A percentile compares a stretch with the other conserved stretches of the same genome.
Conservation (phyloP, 331 rosid genomes). For the Telfairia occidentalis region DNA sequence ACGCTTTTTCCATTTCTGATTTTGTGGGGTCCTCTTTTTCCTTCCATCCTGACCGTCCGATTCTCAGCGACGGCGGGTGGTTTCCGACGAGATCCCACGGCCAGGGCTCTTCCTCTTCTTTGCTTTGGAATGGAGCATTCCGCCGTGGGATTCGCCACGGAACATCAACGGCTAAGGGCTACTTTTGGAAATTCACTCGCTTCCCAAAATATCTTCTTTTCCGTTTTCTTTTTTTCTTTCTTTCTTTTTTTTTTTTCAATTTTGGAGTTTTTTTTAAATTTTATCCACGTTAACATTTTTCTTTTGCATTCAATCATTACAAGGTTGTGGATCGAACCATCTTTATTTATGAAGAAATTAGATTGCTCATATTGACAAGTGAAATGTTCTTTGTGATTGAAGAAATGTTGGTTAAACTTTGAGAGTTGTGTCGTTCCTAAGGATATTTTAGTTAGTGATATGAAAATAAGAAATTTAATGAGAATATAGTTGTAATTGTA, state of each 20-base stretch:
- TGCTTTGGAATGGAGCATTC: not conserved
- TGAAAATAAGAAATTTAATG: too few relatives aligned
- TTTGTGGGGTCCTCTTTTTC: constrained; percentile 3
- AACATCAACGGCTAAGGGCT: not conserved
- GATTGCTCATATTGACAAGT: too few relatives aligned
- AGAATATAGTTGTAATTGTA: too few relatives aligned
- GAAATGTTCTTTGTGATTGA: too few relatives aligned
- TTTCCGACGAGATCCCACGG: constrained; percentile 7
- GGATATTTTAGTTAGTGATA: too few relatives aligned
- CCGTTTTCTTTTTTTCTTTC: not conserved
- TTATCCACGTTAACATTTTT: too few relatives aligned
- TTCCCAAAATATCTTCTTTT: not conserved
- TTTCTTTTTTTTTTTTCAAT: not conserved
- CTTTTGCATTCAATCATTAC: too few relatives aligned
- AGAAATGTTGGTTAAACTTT: too few relatives aligned
- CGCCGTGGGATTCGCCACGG: constrained; percentile 2
- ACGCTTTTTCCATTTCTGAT: constrained; percentile 10
- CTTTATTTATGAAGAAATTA: too few relatives aligned
- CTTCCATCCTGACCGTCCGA: not conserved
- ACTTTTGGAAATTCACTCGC: not conserved
- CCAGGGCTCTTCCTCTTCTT: constrained; percentile 3
- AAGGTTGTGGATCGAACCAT: too few relatives aligned
- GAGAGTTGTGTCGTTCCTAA: too few relatives aligned
- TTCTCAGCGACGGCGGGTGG: not conserved
- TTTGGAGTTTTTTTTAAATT: too few relatives aligned